Base-by-base conservation (phyloP, 768 basidiomycete genomes). In the Mycena pura region DNA sequence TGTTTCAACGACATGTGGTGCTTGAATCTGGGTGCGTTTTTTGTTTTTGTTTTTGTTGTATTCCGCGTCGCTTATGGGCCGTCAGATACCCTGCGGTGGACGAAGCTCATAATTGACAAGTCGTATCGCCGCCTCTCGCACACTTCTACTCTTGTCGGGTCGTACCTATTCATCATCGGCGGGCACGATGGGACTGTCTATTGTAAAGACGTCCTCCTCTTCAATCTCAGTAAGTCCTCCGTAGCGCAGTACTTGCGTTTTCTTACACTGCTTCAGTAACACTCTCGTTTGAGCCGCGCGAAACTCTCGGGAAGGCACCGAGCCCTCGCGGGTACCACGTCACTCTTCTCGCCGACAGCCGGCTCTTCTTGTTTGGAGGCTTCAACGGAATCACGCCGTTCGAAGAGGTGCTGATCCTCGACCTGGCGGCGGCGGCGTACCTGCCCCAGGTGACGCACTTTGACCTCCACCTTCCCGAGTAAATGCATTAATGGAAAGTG, bases 1-100 rank as follows among this genome's bases (percentile, higher is more conserved):
- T 92, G 90, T 56, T 97, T 95, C 70, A 87, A 86, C 14, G 93
- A 97, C 70, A 84, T 98, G 0, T 95, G 92, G 87, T 87, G 88
- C 64, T 74, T 98, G 57, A 86, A 96, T 70, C 79, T 98, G 24
- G 88, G 96, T 96, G 72, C 60, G 88, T 79, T 9, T 21, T 14
- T 24, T 8, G 15, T 40, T 19, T 53, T 3, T 57, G 58, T 25
- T 19, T 15, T 1, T 55, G 44, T 15, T 48, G 11, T 34, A n/a
- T n/a, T n/a, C n/a, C n/a, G n/a, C 17, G 13, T 29, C 32, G 40
- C 58, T 41, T 28, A 27, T 21, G 40, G 28, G 21, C 25, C n/a
- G 10, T 14, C 45, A 84, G 84, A 82, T 62, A 78, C 76, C 0
- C 73, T 76, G n/a, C 71, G 76, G 32, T 82, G 83, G 81, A 82